These are phyloP conservation scores for Sclerotinia minor DNA, from an alignment of 2,329 filamentous ascomycete species.

Conservation along the genomic window DNA sequence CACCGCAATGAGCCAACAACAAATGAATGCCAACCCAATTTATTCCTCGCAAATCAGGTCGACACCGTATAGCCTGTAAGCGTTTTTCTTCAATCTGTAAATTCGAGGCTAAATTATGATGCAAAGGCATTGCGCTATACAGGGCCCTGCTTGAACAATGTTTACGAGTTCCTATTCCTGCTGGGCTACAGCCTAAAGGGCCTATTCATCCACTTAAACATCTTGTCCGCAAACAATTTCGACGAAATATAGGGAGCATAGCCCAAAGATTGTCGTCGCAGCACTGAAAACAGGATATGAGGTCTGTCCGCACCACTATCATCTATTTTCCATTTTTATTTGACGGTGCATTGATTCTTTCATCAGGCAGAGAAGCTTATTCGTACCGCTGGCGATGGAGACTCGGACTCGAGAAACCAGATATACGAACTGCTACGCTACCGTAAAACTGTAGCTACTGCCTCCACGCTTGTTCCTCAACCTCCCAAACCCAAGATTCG, in stretches of 20 bases:
- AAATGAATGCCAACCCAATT: constrained; percentile 48
- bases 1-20: constrained; percentile 20
- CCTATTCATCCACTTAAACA: constrained; percentile 51
- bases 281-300: constrained; percentile 69
- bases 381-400: constrained; percentile 34
- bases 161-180: constrained; percentile 53
- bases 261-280: constrained; percentile 58
- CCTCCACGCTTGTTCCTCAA: constrained; percentile 19
- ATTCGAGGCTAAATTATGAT: constrained; percentile 7
- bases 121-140: constrained; percentile 67
- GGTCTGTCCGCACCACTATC: constrained; percentile 42
- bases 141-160: constrained; percentile 65
- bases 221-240: constrained; percentile 63
- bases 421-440: constrained; percentile 42
- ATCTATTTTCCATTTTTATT: neutral
- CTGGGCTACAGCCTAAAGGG: constrained; percentile 45
- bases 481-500: constrained; percentile 24
- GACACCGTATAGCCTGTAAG: constrained; percentile 54
- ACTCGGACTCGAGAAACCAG: constrained; percentile 31
- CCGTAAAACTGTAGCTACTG: constrained; percentile 26
- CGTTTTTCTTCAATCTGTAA: neutral
- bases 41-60: constrained; percentile 48
- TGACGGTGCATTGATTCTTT: neutral
- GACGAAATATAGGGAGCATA: constrained; percentile 58
- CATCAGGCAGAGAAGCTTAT: constrained; percentile 38